These are phyloP conservation scores for Eucalyptus curtisii DNA, from an alignment of 345 rosid species.

Conservation along the genomic window DNA sequence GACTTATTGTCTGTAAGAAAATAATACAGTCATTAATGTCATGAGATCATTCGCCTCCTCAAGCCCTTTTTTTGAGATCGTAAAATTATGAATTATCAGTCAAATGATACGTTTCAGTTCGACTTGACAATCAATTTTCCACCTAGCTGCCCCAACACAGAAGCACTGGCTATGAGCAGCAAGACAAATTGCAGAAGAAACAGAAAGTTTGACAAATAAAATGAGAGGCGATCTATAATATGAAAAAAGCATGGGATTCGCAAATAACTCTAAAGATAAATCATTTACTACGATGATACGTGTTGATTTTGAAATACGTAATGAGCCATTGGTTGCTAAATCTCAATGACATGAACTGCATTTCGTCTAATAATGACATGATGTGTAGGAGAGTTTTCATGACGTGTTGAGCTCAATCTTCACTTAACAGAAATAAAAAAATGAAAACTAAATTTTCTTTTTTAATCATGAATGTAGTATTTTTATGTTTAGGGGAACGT, in stretches of 20 bases:
- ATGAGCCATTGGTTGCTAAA: neutral
- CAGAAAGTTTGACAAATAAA: neutral
- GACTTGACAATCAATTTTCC: neutral
- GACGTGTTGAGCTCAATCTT: neutral
- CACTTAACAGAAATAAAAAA: fast-evolving
- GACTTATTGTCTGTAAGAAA: neutral
- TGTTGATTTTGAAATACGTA: neutral
- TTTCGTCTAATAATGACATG: fast-evolving
- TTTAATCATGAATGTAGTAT: neutral
- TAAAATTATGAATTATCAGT: neutral
- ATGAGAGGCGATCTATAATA: neutral
- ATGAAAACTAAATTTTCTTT: fast-evolving
- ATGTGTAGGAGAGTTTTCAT: fast-evolving
- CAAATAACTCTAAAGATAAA: neutral
- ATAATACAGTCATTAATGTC: neutral
- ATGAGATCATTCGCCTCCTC: too few species aligned
- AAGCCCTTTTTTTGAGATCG: neutral
- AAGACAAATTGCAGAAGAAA: neutral
- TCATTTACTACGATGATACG: neutral
- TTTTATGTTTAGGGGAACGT: neutral
- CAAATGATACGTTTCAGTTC: neutral
- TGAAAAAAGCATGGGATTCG: neutral
- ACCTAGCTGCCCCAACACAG: neutral
- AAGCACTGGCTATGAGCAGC: neutral
- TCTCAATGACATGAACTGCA: fast-evolving